These are phyloP conservation scores for Epicoccum nigrum DNA, from an alignment of 2,329 filamentous ascomycete genomes.

Conservation along the genomic window DNA sequence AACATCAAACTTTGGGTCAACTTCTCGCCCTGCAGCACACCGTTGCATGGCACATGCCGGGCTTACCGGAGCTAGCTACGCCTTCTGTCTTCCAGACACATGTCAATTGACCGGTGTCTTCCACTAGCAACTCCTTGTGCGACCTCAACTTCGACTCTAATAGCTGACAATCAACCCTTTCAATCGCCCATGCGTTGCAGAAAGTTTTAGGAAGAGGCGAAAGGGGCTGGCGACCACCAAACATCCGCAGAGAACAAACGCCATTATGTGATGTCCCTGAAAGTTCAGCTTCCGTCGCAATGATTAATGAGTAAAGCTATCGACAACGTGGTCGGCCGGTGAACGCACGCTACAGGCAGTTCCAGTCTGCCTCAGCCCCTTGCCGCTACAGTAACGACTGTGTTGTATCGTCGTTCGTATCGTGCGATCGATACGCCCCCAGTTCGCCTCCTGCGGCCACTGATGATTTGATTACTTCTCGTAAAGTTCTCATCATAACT, in stretches of 20 bases:
- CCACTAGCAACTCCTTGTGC: not conserved
- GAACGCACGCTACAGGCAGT: slow-evolving; percentile 3
- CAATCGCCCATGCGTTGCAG: too few species aligned
- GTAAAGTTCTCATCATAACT: too few species aligned
- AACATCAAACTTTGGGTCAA: slow-evolving; percentile 7
- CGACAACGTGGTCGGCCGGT: not conserved
- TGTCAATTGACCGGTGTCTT: not conserved
- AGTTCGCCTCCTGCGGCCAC: too few species aligned
- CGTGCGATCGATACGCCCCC: not conserved
- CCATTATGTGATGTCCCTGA: too few species aligned
- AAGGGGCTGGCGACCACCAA: too few species aligned
- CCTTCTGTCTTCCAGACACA: not conserved
- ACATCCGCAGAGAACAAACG: too few species aligned
- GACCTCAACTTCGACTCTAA: too few species aligned
- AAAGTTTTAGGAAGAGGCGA: too few species aligned
- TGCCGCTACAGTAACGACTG: not conserved
- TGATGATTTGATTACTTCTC: too few species aligned
- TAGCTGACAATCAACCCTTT: too few species aligned
- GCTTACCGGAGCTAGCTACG: not conserved
- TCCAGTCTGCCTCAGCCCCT: slow-evolving; percentile 5
- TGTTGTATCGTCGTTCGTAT: not conserved
- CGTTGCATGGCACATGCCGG: not conserved
- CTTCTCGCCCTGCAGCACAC: slow-evolving; percentile 11
- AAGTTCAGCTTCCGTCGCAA: too few species aligned
- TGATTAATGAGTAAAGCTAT: too few species aligned